Conservation (phyloP, 306 rosid genomes). For the Comarum palustre region DNA sequence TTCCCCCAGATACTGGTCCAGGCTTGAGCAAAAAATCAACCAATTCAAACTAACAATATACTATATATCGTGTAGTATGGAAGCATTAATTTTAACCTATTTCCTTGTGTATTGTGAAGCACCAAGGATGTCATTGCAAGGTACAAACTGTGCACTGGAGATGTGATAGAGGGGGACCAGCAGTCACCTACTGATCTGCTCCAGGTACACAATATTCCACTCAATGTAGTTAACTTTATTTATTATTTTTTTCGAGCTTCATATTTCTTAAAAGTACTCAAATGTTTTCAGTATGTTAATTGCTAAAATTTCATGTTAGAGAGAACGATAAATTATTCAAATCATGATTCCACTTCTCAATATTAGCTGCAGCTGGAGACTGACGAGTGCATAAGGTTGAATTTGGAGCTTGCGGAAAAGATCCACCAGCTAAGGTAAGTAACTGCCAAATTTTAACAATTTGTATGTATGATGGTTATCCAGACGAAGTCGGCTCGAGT, state of each 20-base stretch:
- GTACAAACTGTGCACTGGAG: constrained; percentile 19
- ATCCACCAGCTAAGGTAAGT: constrained; percentile 33
- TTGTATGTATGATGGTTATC: neutral
- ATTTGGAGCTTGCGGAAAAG: constrained; percentile 37
- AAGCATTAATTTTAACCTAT: neutral
- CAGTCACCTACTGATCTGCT: constrained; percentile 23
- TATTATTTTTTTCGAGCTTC: neutral
- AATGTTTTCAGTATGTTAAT: neutral
- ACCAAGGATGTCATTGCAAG: constrained; percentile 34
- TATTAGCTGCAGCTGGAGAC: constrained; percentile 26
- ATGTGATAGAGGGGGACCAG: constrained; percentile 15
- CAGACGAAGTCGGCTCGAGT: neutral
- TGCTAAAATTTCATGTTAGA: neutral
- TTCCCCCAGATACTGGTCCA: neutral
- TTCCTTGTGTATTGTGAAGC: constrained; percentile 16
- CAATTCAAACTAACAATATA: neutral
- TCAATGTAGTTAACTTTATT: neutral
- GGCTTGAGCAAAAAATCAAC: neutral
- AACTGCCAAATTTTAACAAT: neutral
- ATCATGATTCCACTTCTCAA: neutral
- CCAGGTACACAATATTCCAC: constrained; percentile 26
- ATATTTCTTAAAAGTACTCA: neutral
- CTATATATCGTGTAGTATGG: neutral
- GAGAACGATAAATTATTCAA: neutral
- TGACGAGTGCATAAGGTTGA: constrained; percentile 10